A percentile compares a stretch with the other conserved stretches of the same genome.
phyloP scores from a whole-genome alignment of 2,329 filamentous ascomycete species.

The Colletotrichum caudatum region DNA sequence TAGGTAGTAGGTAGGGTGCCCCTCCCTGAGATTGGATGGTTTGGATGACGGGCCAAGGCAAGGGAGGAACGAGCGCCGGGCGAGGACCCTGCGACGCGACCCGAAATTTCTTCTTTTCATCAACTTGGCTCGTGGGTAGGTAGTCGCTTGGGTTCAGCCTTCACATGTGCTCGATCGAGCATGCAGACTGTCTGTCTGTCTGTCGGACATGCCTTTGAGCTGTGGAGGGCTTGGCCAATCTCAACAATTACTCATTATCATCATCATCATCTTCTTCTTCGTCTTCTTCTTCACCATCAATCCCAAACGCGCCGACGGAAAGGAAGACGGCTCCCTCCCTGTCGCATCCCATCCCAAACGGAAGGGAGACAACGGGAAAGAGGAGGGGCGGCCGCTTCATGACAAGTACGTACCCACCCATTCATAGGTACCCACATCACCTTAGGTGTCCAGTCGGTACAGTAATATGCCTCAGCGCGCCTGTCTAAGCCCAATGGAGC shows the following conservation, averaged over 20 bases:
- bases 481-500: constrained; percentile 7
- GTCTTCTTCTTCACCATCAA: not conserved
- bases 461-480: no score
- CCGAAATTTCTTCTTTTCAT: not conserved
- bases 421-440: no score
- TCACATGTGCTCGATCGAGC: not conserved
- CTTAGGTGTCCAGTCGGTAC: no score
- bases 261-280: not conserved
- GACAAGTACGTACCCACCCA: not conserved
- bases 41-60: constrained; percentile 37
- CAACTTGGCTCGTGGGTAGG: not conserved
- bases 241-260: not conserved
- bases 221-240: not conserved
- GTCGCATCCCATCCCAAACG: not conserved
- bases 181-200: no score
- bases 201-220: not conserved
- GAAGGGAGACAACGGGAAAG: not conserved
- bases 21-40: constrained; percentile 36
- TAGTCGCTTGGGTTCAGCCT: not conserved
- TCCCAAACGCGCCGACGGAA: not conserved
- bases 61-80: constrained; percentile 33
- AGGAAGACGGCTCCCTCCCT: not conserved
- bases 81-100: not conserved
- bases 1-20: no score
- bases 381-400: not conserved